These are phyloP conservation scores for Smittium mucronatum DNA, from an alignment of 371 early-diverging fungal genomes.

Conservation along the genomic window DNA sequence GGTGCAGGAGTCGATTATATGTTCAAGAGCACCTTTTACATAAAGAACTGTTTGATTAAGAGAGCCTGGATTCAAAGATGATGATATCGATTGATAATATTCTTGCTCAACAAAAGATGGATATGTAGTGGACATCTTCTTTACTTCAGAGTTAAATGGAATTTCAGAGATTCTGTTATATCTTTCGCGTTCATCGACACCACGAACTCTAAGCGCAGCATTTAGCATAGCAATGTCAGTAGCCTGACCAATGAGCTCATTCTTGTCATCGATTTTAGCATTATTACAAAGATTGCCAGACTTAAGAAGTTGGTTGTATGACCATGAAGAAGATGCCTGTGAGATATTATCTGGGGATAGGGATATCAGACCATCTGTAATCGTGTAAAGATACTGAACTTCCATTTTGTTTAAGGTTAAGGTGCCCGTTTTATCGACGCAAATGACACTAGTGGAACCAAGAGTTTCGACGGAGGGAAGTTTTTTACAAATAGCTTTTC, in stretches of 20 bases:
- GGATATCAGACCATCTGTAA: constrained; percentile 24
- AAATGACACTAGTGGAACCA: constrained; percentile 78
- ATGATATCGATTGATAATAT: not conserved
- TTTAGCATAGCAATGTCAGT: constrained; percentile 40
- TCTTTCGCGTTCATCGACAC: constrained; percentile 21
- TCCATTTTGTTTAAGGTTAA: constrained; percentile 91
- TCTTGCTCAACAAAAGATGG: constrained; percentile 21
- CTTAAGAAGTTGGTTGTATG: constrained; percentile 27
- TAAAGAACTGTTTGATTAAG: constrained; percentile 38
- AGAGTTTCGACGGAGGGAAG: constrained; percentile 82
- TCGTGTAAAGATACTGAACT: constrained; percentile 49
- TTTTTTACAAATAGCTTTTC: constrained; percentile 75
- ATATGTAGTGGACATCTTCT: constrained; percentile 54
- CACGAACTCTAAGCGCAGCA: constrained; percentile 21
- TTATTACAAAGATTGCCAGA: constrained; percentile 32
- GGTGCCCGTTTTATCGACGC: constrained; percentile 91
- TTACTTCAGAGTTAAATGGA: constrained; percentile 84
- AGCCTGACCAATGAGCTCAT: constrained; percentile 39
- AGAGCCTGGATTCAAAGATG: not conserved
- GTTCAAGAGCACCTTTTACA: constrained; percentile 94
- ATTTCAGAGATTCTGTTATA: constrained; percentile 48
- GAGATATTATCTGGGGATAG: constrained; percentile 18
- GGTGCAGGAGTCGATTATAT: constrained; percentile 76
- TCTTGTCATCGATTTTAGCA: constrained; percentile 30
- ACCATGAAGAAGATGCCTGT: constrained; percentile 19